Evolutionary conservation across 169 alveolate species (phyloP), one percentile per base, ranked within the genome.

Genomic region (Babesia bovis): DNA sequence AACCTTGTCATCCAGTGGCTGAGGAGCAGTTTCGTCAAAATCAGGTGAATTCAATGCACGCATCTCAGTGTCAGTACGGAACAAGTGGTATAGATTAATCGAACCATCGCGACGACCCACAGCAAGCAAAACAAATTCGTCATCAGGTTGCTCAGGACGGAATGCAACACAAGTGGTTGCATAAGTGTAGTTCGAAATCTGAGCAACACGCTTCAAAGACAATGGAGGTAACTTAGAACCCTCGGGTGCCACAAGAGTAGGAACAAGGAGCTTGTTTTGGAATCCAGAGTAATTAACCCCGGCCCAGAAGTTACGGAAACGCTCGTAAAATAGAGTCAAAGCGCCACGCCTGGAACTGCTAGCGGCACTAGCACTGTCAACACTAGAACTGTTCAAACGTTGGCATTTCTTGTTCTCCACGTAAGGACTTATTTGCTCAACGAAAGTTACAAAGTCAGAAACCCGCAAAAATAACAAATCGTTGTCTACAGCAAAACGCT

Each of bases 81-180:
- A 84, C 30, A 81, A 74, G 59, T 84, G 87, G 59, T 83, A 88
- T 23, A 88, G 58, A 44, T 90, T 86, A 10, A 91, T 87, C 12
- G 85, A 23, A 2, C 95, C 95, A 33, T 90, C 91, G 45, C 92
- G 84, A 28, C 94, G 83, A 6, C 94, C 95, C 30, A 90, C 95
- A n/a, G 94, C 91, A 33, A 91, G 76, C 78, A 91, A 57, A 2
- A 89, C 73, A 77, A 85, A 85, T 42, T 76, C 61, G 59, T 87
- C 91, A 41, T 84, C 75, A 4, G 91, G 68, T 23, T 81, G 72
- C 74, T 91, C 94, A 15, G 91, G 92, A 6, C 94, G 85, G n/a
- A 91, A 83, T 35, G 90, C 89, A 38, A 91, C 47, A 63, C 92
- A 91, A 4, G 95, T 91, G 36, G 85, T 88, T n/a, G 93, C 93